Evolutionary conservation across 2,329 filamentous ascomycete genomes (phyloP), one percentile per base, ranked within the genome.

Genomic region (Fusarium sp.): DNA sequence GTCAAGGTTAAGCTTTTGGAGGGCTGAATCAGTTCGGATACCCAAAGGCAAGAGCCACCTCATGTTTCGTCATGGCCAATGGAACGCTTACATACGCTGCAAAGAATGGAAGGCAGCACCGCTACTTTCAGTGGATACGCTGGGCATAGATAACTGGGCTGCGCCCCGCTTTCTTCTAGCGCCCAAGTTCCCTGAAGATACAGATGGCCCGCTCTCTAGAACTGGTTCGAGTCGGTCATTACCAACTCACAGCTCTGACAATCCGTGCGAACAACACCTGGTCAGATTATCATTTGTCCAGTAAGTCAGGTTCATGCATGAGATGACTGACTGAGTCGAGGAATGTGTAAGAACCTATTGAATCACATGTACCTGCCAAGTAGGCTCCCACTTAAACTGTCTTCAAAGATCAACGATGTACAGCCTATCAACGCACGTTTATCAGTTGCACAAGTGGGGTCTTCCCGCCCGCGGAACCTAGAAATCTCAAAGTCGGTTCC

Each of bases 51-150:
- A 59, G 64, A 65, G 65, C 65, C 64, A 64, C 61, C 46, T 57
- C 44, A 64, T 58, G 73, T 75, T 75, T 75, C 73, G 73, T 75
- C 73, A 75, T 75, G 71, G 61, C 60, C 63, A 65, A 67, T 62
- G 46, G 47, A 45, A 54, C 58, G 72, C 69, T 73, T 65, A 73
- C 72, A 19, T 19, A 19, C 19, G 65, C 65, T 63, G 67, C 63
- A 69, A 69, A 73, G 68, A 62, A 65, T 43, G 59, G 19, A 62
- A 62, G 72, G 69, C 69, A 71, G 64, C 66, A 70, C 64, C 60
- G 65, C 58, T 67, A 51, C 60, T 70, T 64, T 59, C 67, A 64
- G 61, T 64, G 61, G 56, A 63, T 53, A 54, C 62, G 65, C 65
- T 58, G 52, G 51, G 51, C 51, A 54, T 54, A 22, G 51, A 36